Evolutionary conservation across 495 filamentous ascomycete genomes (phyloP).

Genomic region (Neurospora sp.): DNA sequence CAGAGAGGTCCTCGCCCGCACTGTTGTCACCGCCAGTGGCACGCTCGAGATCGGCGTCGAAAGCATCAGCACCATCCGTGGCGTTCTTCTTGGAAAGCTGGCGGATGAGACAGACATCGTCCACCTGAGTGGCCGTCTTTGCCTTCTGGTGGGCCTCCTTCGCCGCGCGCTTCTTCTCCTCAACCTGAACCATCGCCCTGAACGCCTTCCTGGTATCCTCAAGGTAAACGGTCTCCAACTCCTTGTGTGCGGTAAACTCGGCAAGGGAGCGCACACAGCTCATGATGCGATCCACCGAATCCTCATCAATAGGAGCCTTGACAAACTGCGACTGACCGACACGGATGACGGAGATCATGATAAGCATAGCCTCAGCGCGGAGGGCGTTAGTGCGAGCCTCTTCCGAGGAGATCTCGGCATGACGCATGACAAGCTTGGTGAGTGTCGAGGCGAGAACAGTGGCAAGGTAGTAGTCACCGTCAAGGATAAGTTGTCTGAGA

Average conservation of each 20-base stretch:
- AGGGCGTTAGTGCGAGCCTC: slow-evolving; percentile 83
- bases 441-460: slow-evolving; percentile 89
- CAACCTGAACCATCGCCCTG: slow-evolving; percentile 94
- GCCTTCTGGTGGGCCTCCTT: slow-evolving; percentile 87
- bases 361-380: slow-evolving; percentile 94
- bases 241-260: slow-evolving; percentile 80
- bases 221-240: slow-evolving; percentile 84
- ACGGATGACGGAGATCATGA: slow-evolving; percentile 97
- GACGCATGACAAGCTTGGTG: slow-evolving; percentile 96
- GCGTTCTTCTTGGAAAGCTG: slow-evolving; percentile 88
- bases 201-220: slow-evolving; percentile 96
- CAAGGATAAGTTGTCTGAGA: slow-evolving; percentile 86
- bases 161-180: slow-evolving; percentile 90
- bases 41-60: slow-evolving; percentile 84
- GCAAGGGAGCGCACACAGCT: slow-evolving; percentile 86
- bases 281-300: slow-evolving; percentile 96
- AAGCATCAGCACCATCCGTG: slow-evolving; percentile 72
- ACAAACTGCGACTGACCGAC: slow-evolving; percentile 97
- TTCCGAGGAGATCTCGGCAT: slow-evolving; percentile 88
- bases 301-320: slow-evolving; percentile 94
- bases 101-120: slow-evolving; percentile 85
- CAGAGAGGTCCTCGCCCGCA: slow-evolving; percentile 68
- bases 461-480: slow-evolving; percentile 96
- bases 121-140: slow-evolving; percentile 88
- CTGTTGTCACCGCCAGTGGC: slow-evolving; percentile 83